phyloP scores from a whole-genome alignment of 176 grass and related monocot genomes.

The Aegilops speltoides region DNA sequence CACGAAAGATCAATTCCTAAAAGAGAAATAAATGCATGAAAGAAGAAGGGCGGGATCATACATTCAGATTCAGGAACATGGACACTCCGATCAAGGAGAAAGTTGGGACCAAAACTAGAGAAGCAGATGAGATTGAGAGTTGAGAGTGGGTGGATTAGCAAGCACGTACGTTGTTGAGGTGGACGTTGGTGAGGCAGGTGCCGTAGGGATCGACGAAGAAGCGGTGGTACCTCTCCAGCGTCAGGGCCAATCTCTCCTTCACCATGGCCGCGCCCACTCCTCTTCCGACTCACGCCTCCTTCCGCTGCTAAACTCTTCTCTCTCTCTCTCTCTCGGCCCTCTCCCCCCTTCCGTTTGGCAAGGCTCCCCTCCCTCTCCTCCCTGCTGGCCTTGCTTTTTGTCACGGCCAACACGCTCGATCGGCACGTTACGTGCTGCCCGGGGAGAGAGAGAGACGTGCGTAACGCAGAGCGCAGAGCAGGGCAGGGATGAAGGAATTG shows the following conservation, averaged over 20 bases:
- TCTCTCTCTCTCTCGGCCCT: not conserved
- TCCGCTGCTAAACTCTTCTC: too few relatives aligned
- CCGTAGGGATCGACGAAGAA: conserved; percentile 44
- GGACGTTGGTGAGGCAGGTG: conserved; percentile 17
- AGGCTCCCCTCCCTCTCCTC: not conserved
- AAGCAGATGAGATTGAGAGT: not conserved
- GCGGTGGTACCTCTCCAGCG: conserved; percentile 54
- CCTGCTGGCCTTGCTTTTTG: not conserved
- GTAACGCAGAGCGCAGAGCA: too few relatives aligned
- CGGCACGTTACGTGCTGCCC: too few relatives aligned
- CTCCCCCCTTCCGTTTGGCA: too few relatives aligned
- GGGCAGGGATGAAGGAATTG: not conserved
- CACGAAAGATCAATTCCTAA: too few relatives aligned
- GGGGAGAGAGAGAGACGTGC: too few relatives aligned
- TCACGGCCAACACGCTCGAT: not conserved
- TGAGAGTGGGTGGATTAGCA: not conserved
- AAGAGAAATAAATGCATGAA: not conserved
- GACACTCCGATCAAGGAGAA: not conserved
- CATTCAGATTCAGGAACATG: not conserved
- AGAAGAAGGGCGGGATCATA: not conserved
- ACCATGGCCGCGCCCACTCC: not conserved
- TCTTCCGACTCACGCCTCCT: not conserved
- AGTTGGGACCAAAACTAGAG: not conserved
- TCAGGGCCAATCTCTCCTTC: not conserved
- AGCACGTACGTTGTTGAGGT: conserved; percentile 48